Evolutionary conservation across 2,329 filamentous ascomycete species (phyloP), one percentile per base, ranked within the genome.

Genomic region (Pseudovirgaria hyperparasitica): DNA sequence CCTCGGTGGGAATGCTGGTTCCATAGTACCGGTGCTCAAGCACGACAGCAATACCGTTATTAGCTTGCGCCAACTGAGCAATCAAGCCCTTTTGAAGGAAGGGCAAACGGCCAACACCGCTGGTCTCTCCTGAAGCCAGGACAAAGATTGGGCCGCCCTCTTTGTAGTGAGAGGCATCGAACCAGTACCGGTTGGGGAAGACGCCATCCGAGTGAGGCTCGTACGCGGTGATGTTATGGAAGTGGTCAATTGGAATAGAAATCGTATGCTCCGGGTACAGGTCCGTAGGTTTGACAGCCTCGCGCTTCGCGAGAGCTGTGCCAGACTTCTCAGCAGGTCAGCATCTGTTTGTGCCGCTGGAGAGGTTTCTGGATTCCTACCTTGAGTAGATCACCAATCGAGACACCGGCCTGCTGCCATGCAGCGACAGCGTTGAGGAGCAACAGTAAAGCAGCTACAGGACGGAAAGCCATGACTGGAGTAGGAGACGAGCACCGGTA

Each of bases 11-110:
- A 29, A 76, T 74, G 46, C 79, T 86, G 9, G 63, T 65, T 30
- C 84, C 84, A 45, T 92, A 92, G 61, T 92, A 92, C 16, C 84
- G 72, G 45, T 92, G 84, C 57, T 92, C 84, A 3, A 92, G 65
- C 24, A 92, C 69, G 3, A 92, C 77, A 3, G 76, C 82, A 15
- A 92, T 56, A 2, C 84, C 84, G 0, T 78, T 82, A 3, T 47
- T 52, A 1, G 76, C 77, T 39, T 76, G 59, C 4, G 76, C 68
- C 11, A 92, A 62, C 37, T 82, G 67, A 19, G 73, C 64, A 1
- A 82, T 62, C 27, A 92, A 77, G 27, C 84, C 84, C 48, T 90
- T 81, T 38, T 85, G 72, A 7, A 92, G 56, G 44, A 69, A 87
- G 0, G 68, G 66, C 11, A 92, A 57, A 9, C 82, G 66, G 17